Evolutionary conservation across 1,139 yeast genomes (phyloP).

Genomic region (Blastobotrys capitulatus): DNA sequence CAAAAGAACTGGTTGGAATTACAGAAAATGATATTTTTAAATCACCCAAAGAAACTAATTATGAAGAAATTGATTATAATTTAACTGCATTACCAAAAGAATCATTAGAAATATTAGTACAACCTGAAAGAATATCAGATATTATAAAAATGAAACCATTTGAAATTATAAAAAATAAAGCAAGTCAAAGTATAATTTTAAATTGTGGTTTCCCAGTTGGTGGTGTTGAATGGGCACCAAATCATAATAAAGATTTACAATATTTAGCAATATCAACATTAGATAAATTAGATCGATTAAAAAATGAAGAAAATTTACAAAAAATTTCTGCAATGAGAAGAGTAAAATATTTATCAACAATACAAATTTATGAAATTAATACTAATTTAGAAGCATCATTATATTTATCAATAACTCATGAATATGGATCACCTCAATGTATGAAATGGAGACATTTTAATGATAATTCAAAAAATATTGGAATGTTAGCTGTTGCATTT

Average conservation of each 20-base stretch:
- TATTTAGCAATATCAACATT: constrained; percentile 52
- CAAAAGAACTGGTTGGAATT: neutral
- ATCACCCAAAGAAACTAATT: neutral
- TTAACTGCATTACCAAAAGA: neutral
- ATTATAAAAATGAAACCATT: neutral
- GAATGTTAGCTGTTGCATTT: constrained; percentile 50
- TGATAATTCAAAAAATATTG: constrained; percentile 21
- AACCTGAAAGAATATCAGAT: constrained; percentile 5
- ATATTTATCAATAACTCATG: constrained; percentile 38
- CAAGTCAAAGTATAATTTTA: constrained; percentile 17
- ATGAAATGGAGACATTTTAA: constrained; percentile 47
- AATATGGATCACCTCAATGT: constrained; percentile 50
- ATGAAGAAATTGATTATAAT: neutral
- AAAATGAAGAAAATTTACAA: constrained; percentile 12
- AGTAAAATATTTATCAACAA: constrained; percentile 18
- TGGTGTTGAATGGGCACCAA: constrained; percentile 30
- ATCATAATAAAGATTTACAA: constrained; percentile 29
- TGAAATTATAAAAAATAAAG: neutral
- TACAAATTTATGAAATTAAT: constrained; percentile 21
- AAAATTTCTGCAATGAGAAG: constrained; percentile 22
- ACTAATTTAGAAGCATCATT: constrained; percentile 16
- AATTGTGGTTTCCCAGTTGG: constrained; percentile 27
- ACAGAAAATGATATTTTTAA: neutral
- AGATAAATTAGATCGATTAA: constrained; percentile 45
- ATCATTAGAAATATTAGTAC: neutral